phyloP scores from a whole-genome alignment of 345 rosid species.

The Salix brachista region DNA sequence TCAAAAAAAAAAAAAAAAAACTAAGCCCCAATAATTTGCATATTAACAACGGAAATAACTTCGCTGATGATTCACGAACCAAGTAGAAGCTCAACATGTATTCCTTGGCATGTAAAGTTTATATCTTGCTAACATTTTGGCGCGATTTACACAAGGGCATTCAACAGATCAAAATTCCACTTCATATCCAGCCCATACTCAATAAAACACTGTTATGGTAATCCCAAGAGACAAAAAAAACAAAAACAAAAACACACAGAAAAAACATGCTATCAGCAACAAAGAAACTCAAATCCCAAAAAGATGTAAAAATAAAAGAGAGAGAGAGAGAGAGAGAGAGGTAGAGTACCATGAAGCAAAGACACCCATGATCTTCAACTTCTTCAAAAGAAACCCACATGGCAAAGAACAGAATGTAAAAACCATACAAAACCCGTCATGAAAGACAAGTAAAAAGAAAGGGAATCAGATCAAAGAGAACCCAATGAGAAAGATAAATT shows the following conservation, averaged over 20 bases:
- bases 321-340: neutral
- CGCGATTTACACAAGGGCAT: neutral
- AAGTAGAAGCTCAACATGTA: neutral
- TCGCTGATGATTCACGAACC: neutral
- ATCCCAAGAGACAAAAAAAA: neutral
- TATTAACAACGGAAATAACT: neutral
- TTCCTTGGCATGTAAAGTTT: neutral
- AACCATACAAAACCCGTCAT: neutral
- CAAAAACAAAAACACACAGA: neutral
- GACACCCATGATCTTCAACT: neutral
- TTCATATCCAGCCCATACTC: neutral
- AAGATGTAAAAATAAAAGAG: neutral
- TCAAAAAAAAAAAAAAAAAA: neutral
- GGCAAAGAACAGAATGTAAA: neutral
- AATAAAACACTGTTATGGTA: neutral
- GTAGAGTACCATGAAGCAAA: conserved; percentile 2
- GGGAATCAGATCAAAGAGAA: conserved; percentile 11
- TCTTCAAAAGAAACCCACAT: conserved; percentile 1
- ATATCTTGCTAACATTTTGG: neutral
- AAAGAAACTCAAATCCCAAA: conserved; percentile 12
- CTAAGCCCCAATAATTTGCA: neutral
- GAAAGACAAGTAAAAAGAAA: neutral
- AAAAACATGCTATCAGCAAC: neutral
- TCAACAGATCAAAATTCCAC: conserved; percentile 2
- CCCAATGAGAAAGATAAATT: neutral